phyloP scores from a whole-genome alignment of 192 early-diverging fungal species.

The Podila epigama region DNA sequence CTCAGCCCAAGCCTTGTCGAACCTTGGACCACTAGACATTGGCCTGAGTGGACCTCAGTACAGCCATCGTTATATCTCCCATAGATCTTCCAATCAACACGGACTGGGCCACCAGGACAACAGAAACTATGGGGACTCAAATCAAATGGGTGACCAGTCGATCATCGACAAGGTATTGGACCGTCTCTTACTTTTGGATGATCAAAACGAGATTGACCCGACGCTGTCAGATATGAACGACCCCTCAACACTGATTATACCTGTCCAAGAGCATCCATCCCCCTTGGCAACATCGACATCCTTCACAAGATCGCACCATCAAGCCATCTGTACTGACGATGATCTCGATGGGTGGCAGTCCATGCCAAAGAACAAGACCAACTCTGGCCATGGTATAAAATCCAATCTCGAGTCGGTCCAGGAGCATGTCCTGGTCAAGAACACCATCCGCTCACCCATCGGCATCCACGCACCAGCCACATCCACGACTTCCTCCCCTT shows the following conservation, averaged over 20 bases:
- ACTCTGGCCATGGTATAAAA: neutral
- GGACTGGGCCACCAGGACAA: neutral
- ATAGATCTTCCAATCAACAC: neutral
- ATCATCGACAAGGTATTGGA: slow-evolving; percentile 41
- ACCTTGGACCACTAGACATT: neutral
- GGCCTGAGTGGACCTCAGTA: neutral
- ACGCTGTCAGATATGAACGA: slow-evolving; percentile 38
- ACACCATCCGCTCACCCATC: neutral
- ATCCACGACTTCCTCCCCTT: neutral
- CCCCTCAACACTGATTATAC: slow-evolving; percentile 32
- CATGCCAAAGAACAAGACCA: neutral
- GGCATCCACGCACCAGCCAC: neutral
- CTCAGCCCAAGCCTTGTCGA: neutral
- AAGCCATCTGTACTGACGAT: slow-evolving; percentile 1
- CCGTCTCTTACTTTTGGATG: neutral
- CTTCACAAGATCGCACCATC: neutral
- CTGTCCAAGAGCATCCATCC: slow-evolving; percentile 18
- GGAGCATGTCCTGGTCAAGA: neutral
- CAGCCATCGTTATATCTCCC: neutral
- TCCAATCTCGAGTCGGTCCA: neutral
- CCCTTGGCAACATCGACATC: neutral
- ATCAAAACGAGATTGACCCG: slow-evolving; percentile 16
- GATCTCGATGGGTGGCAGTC: slow-evolving; percentile 15
- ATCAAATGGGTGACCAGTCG: neutral
- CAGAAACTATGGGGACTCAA: no score